These are phyloP conservation scores for Diaporthe vexans DNA, from an alignment of 2,329 filamentous ascomycete genomes.

Conservation along the genomic window DNA sequence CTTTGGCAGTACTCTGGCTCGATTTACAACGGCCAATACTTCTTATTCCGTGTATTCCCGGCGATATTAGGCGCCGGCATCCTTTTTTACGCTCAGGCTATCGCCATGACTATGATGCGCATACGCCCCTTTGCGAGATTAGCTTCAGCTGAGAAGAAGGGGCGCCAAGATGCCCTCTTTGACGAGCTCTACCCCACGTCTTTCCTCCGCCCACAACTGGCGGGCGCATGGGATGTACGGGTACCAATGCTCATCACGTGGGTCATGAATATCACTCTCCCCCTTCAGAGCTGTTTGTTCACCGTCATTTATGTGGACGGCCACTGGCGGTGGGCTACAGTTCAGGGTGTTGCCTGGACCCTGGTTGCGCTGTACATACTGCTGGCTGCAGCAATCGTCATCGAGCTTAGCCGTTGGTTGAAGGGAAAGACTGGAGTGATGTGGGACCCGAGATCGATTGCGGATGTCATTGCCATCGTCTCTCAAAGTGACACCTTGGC, in stretches of 20 bases:
- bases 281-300: slow-evolving; percentile 84
- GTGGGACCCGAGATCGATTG: slow-evolving; percentile 88
- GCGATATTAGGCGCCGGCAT: slow-evolving; percentile 80
- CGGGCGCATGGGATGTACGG: slow-evolving; percentile 76
- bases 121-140: slow-evolving; percentile 85
- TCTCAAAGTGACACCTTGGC: slow-evolving; percentile 83
- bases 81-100: slow-evolving; percentile 81
- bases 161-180: slow-evolving; percentile 76
- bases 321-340: slow-evolving; percentile 83
- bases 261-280: slow-evolving; percentile 84
- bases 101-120: slow-evolving; percentile 81
- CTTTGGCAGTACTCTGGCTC: slow-evolving; percentile 75
- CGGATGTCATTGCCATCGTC: slow-evolving; percentile 83
- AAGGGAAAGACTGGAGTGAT: slow-evolving; percentile 79
- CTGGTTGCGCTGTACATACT: slow-evolving; percentile 81
- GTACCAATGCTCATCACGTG: slow-evolving; percentile 78
- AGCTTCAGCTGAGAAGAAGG: slow-evolving; percentile 71
- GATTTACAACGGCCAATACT: slow-evolving; percentile 82
- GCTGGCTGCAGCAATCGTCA: slow-evolving; percentile 69
- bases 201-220: slow-evolving; percentile 72
- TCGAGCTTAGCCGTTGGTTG: slow-evolving; percentile 76
- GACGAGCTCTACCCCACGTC: slow-evolving; percentile 77
- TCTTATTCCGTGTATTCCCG: slow-evolving; percentile 88
- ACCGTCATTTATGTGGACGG: slow-evolving; percentile 70
- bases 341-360: slow-evolving; percentile 84